A percentile compares a stretch with the other conserved stretches of the same genome.
phyloP scores from a whole-genome alignment of 176 grass and related monocot species.

The Musa schizocarpa region DNA sequence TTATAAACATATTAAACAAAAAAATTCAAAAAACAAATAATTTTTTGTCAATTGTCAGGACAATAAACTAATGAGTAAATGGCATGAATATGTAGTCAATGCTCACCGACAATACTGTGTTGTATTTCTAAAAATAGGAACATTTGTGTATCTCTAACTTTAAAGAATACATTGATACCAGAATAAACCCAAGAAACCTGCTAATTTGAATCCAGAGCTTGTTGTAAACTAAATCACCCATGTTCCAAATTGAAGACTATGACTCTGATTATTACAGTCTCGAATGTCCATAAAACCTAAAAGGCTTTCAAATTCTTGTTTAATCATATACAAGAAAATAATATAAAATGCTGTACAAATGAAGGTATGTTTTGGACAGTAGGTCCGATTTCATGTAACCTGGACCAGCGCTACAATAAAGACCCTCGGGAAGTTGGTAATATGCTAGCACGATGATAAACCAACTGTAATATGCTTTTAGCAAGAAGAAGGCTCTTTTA shows the following conservation, averaged over 20 bases:
- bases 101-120: too few species aligned
- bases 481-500: neutral
- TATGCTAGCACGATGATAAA: neutral
- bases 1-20: neutral
- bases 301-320: too few species aligned
- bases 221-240: neutral
- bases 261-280: too few species aligned
- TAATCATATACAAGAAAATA: too few species aligned
- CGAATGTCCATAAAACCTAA: too few species aligned
- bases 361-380: neutral
- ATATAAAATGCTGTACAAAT: neutral
- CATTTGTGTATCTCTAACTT: neutral
- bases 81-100: too few species aligned
- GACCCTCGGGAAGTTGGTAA: neutral
- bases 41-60: too few species aligned
- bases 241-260: neutral
- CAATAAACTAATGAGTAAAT: too few species aligned
- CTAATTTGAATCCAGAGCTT: neutral
- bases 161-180: neutral
- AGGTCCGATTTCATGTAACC: neutral
- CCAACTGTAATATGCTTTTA: neutral
- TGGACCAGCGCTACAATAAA: neutral
- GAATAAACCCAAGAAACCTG: neutral
- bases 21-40: too few species aligned
- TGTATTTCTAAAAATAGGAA: neutral